phyloP scores from a whole-genome alignment of 2,329 filamentous ascomycete species.

The Paecilomyces dactylethromorphus region DNA sequence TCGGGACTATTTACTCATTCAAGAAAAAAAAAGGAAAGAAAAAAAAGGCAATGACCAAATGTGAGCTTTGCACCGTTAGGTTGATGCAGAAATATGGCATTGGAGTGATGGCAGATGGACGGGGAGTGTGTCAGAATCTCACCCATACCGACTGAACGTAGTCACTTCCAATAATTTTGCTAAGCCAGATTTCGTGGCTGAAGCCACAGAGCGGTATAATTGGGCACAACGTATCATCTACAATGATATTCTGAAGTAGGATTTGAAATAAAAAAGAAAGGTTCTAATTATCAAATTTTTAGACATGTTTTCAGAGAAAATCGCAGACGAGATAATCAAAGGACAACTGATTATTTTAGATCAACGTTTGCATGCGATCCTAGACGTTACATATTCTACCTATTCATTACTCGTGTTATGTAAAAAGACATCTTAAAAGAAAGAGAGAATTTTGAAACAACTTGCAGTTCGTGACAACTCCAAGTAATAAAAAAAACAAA shows the following conservation, averaged over 20 bases:
- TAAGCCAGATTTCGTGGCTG: not conserved
- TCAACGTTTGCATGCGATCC: no score
- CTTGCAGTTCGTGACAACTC: no score
- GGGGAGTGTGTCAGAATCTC: not conserved
- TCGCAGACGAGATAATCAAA: not conserved
- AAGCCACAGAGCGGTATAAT: not conserved
- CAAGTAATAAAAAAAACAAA: no score
- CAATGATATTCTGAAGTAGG: no score
- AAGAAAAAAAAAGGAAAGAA: no score
- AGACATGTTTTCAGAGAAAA: not conserved
- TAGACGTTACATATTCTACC: not conserved
- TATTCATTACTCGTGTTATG: not conserved
- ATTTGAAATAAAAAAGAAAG: no score
- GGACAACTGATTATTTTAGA: not conserved
- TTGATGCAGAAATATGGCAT: not conserved
- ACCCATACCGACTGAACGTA: not conserved
- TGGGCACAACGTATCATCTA: no score
- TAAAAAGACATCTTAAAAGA: no score
- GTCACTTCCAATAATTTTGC: not conserved
- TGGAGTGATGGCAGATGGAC: not conserved
- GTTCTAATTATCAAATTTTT: not conserved
- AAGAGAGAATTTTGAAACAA: no score
- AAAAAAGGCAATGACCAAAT: not conserved
- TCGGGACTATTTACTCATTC: not conserved
- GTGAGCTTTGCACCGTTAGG: not conserved